Conservation (phyloP, 2,329 filamentous ascomycete genomes). For the Aspergillus transmontanensis region DNA sequence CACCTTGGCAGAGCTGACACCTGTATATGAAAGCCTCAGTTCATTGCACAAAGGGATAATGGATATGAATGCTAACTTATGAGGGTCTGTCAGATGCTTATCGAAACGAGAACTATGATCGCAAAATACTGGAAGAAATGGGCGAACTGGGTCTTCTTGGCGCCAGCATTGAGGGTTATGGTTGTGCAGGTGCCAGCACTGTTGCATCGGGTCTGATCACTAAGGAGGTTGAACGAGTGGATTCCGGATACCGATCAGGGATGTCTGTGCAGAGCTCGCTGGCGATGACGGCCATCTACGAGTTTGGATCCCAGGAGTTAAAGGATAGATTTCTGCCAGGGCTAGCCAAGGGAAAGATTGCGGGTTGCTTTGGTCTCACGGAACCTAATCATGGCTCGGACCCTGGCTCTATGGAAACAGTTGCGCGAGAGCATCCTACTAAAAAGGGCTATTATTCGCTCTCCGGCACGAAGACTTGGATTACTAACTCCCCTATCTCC, state of each 20-base stretch:
- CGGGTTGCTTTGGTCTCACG: conserved; percentile 87
- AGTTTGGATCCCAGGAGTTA: conserved; percentile 82
- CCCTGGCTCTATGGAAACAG: conserved; percentile 86
- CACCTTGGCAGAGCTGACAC: conserved; percentile 5
- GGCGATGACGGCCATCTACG: conserved; percentile 90
- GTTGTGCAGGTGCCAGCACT: conserved; percentile 82
- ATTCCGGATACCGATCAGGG: conserved; percentile 87
- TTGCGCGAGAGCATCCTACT: conserved; percentile 78
- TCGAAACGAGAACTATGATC: conserved; percentile 83
- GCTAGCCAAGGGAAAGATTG: conserved; percentile 78
- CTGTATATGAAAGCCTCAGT: background rate
- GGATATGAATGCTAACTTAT: background rate
- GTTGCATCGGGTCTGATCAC: conserved; percentile 90
- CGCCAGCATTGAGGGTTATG: conserved; percentile 83
- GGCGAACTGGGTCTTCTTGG: conserved; percentile 87
- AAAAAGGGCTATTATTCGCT: conserved; percentile 81
- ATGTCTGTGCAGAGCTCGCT: conserved; percentile 93
- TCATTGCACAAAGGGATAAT: background rate
- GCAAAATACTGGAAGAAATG: conserved; percentile 86
- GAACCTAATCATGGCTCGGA: conserved; percentile 94
- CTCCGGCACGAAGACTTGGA: conserved; percentile 89
- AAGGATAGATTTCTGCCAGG: conserved; percentile 81
- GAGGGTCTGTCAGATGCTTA: conserved; percentile 67
- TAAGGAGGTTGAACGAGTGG: conserved; percentile 84
- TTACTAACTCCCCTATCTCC: conserved; percentile 89